These are phyloP conservation scores for Pyrus hybrid DNA, from an alignment of 331 rosid genomes.

Conservation along the genomic window DNA sequence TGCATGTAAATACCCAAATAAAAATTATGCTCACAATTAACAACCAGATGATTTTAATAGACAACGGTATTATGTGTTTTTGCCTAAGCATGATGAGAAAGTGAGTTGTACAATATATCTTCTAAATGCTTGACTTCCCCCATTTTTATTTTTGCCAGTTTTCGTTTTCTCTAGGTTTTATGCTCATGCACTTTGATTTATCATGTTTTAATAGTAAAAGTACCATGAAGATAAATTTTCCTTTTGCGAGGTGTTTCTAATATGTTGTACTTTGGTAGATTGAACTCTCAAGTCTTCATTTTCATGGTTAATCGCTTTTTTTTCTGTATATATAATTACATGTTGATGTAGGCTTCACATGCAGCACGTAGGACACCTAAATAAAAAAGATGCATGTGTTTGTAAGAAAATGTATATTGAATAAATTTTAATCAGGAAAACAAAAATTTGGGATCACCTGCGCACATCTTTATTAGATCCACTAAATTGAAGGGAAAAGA, in stretches of 20 bases:
- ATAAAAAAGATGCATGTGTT: neutral
- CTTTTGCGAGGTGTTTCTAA: neutral
- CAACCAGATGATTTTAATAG: neutral
- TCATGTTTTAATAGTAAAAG: neutral
- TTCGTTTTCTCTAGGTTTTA: too few species aligned
- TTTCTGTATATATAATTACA: neutral
- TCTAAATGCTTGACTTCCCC: too few species aligned
- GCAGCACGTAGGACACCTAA: neutral
- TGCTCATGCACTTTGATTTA: too few species aligned
- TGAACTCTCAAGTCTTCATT: neutral
- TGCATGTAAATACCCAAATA: neutral
- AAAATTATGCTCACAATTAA: neutral
- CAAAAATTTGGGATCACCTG: neutral
- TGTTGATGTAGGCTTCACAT: neutral
- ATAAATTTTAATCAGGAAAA: neutral
- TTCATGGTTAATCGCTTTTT: neutral
- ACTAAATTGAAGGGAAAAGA: neutral
- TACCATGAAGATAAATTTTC: neutral
- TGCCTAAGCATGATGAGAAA: too few species aligned
- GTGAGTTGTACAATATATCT: too few species aligned
- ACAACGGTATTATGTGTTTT: too few species aligned
- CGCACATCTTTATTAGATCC: neutral
- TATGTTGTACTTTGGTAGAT: too few species aligned
- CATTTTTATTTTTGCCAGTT: too few species aligned
- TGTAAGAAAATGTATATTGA: neutral